Evolutionary conservation across 805 yeast species (phyloP), one percentile per base, ranked within the genome.

Genomic region (Yamadazyma sp.): DNA sequence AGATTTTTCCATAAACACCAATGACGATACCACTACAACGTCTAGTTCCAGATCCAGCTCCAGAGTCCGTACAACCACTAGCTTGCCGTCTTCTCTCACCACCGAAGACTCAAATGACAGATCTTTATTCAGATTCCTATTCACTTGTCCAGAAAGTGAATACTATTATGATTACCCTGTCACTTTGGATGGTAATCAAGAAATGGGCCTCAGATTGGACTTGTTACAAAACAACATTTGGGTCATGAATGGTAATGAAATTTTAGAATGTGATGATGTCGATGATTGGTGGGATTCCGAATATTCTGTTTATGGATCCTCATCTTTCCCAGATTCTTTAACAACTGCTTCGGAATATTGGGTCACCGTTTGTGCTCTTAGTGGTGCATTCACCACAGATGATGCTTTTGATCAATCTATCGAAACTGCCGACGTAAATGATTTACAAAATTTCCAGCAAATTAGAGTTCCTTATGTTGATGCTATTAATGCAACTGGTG

Each of bases 161-260:
- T 5, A 7, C 9, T 44, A 37, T 16, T 44, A 39, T 17, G 40
- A 44, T 29, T 26, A 27, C 13, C 44, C 46, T 8, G 41, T 44
- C 5, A 27, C 38, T 1, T 19, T 49, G 4, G 47, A 34, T 12
- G n/a, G n/a, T n/a, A 43, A 39, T 18, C 45, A 49, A 11, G 26
- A 33, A 2, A 29, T 53, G 19, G 45, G 45, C 11, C 40, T 58
- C 1, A 45, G 65, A 23, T 27, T 62, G 23, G 72, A 65, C 42
- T 20, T 55, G 14, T 15, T 56, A n/a, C 71, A 60, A 45, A 65
- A 66, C 5, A 63, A 65, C 12, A 27, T 62, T 2, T 66, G 70
- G 70, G 62, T 60, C 13, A 43, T 65, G 44, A 49, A 61, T 35
- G 56, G 51, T 5, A 33, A 52, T 11, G 29, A 33, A 3, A 40